A percentile compares a stretch with the other conserved stretches of the same genome.
phyloP scores from a whole-genome alignment of 2,329 filamentous ascomycete species.

The Trichoderma arundinaceum region DNA sequence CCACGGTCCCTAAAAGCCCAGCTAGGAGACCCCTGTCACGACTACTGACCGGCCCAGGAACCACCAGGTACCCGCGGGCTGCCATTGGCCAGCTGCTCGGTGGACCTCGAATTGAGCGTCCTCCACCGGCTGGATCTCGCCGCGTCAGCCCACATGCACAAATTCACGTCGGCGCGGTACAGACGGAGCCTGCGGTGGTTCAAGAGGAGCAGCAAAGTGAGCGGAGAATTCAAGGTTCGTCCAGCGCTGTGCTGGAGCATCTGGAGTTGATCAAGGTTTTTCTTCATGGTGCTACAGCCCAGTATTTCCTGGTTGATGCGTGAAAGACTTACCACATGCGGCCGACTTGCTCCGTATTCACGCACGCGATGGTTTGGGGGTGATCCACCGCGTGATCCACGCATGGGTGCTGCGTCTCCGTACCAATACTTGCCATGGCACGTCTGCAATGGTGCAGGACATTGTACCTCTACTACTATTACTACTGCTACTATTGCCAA shows the following conservation, averaged over 20 bases:
- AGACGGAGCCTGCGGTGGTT: too few relatives aligned
- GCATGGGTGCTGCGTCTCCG: constrained; percentile 9
- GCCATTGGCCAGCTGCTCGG: constrained; percentile 28
- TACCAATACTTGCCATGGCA: not conserved
- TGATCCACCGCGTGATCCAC: constrained; percentile 19
- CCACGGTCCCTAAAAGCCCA: constrained; percentile 5
- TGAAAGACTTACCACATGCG: not conserved
- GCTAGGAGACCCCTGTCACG: constrained; percentile 16
- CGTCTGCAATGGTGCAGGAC: too few relatives aligned
- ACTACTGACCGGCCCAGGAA: constrained; percentile 24
- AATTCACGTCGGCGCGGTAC: too few relatives aligned
- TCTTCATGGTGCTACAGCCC: not conserved
- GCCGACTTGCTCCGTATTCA: not conserved
- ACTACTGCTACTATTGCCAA: too few relatives aligned
- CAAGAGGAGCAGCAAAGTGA: too few relatives aligned
- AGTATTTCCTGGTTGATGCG: not conserved
- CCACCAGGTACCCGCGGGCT: constrained; percentile 31
- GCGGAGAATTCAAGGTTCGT: too few relatives aligned
- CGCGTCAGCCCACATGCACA: constrained; percentile 30
- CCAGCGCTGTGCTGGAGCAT: not conserved
- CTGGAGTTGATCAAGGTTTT: not conserved
- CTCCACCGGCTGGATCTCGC: constrained; percentile 6
- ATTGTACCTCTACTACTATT: not conserved
- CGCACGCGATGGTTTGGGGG: not conserved
- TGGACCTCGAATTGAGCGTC: not conserved